phyloP scores from a whole-genome alignment of 805 yeast genomes.

The Sugiyamaella qingdaonensis region DNA sequence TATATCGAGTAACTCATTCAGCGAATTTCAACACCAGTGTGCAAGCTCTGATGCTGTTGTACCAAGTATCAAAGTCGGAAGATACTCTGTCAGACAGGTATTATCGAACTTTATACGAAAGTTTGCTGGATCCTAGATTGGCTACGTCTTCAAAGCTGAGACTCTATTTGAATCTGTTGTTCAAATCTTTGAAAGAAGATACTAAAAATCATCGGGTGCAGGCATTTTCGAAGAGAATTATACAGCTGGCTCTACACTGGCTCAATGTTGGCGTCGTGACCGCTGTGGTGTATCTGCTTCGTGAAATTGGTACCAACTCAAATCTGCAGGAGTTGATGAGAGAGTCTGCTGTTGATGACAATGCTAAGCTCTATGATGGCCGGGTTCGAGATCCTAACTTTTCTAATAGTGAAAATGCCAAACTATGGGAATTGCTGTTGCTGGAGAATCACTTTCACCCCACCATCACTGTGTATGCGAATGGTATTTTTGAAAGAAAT shows the following conservation, averaged over 20 bases:
- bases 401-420: constrained; percentile 78
- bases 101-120: constrained; percentile 85
- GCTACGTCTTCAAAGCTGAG: constrained; percentile 88
- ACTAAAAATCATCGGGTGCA: constrained; percentile 55
- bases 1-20: constrained; percentile 88
- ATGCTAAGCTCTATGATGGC: constrained; percentile 57
- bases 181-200: constrained; percentile 77
- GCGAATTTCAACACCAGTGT: constrained; percentile 91
- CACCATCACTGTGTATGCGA: constrained; percentile 77
- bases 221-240: constrained; percentile 86
- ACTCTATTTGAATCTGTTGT: constrained; percentile 79
- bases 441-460: constrained; percentile 87
- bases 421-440: constrained; percentile 80
- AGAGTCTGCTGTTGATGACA: constrained; percentile 28
- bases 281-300: constrained; percentile 72
- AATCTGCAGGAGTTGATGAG: constrained; percentile 59
- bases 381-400: constrained; percentile 88
- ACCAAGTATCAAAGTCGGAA: constrained; percentile 68
- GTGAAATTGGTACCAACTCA: constrained; percentile 57
- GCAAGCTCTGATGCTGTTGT: constrained; percentile 83
- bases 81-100: constrained; percentile 46
- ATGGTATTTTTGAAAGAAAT: constrained; percentile 36
- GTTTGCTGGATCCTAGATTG: constrained; percentile 78
- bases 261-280: constrained; percentile 80
- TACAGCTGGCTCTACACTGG: constrained; percentile 85